Conservation (phyloP, 805 yeast species). For the Groenewaldozyma tartarivorans region DNA sequence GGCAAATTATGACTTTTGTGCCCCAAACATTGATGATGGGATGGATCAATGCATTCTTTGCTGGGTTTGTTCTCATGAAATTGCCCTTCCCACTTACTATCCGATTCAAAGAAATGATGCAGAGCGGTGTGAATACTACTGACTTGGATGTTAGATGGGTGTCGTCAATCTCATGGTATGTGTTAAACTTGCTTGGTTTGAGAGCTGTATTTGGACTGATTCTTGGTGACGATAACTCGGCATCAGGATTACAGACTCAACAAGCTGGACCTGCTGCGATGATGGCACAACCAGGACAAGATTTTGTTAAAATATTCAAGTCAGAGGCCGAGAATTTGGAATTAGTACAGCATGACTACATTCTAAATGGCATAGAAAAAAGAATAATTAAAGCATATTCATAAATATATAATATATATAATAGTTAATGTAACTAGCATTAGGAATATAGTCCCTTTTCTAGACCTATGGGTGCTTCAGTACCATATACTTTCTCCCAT, state of each 20-base stretch:
- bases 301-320: conserved; percentile 50
- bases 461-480: conserved; percentile 52
- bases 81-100: conserved; percentile 87
- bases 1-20: conserved; percentile 70
- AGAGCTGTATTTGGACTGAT: conserved; percentile 67
- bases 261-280: conserved; percentile 17
- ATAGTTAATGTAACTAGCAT: too few relatives aligned
- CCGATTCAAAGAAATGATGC: conserved; percentile 87
- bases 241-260: conserved; percentile 22
- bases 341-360: conserved; percentile 46
- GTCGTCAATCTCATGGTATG: conserved; percentile 91
- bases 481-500: conserved; percentile 83
- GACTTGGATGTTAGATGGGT: conserved; percentile 90
- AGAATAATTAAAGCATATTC: conserved; percentile 30
- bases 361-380: conserved; percentile 52
- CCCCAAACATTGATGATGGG: conserved; percentile 94
- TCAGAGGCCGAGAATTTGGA: conserved; percentile 68
- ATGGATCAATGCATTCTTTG: conserved; percentile 90
- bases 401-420: not conserved
- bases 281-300: conserved; percentile 43
- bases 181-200: conserved; percentile 77
- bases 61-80: conserved; percentile 80
- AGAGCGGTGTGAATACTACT: conserved; percentile 72
- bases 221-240: conserved; percentile 37
- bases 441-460: conserved; percentile 71